Conservation (phyloP, 345 rosid genomes). For the Arabis alpina region DNA sequence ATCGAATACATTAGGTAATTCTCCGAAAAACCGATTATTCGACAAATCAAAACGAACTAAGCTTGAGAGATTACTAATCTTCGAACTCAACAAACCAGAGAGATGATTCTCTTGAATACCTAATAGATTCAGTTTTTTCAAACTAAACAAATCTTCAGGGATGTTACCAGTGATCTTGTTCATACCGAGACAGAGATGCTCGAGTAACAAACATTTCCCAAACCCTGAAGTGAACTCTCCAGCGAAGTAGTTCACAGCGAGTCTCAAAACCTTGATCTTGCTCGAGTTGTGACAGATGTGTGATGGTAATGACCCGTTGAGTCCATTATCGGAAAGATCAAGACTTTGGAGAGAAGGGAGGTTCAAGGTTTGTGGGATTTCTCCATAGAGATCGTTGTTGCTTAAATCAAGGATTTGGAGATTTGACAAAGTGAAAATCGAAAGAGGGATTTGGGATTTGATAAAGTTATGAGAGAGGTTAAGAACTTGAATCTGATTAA, state of each 20-base stretch:
- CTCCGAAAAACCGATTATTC: constrained; percentile 54
- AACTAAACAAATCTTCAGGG: constrained; percentile 54
- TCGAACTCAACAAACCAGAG: constrained; percentile 53
- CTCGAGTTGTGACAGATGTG: constrained; percentile 58
- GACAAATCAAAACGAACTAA: constrained; percentile 67
- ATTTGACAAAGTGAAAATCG: constrained; percentile 52
- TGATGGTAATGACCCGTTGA: constrained; percentile 57
- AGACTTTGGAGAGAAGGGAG: constrained; percentile 54
- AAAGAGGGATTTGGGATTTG: constrained; percentile 51
- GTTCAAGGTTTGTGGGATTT: constrained; percentile 47
- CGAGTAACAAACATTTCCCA: constrained; percentile 51
- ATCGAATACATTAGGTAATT: constrained; percentile 64
- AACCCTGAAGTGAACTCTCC: constrained; percentile 55
- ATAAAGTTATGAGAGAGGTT: constrained; percentile 66
- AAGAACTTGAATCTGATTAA: constrained; percentile 56
- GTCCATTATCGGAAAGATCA: constrained; percentile 53
- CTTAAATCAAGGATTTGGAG: constrained; percentile 63
- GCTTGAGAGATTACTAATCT: constrained; percentile 49
- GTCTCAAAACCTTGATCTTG: constrained; percentile 36
- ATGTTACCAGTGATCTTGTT: constrained; percentile 63
- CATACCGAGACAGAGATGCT: constrained; percentile 62
- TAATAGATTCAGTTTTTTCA: constrained; percentile 47
- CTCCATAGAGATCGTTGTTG: constrained; percentile 55
- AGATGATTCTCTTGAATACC: constrained; percentile 60
- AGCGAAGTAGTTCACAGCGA: constrained; percentile 62